Base-by-base conservation (phyloP, 2,329 filamentous ascomycete species). In the Paracoccidioides lutzii region DNA sequence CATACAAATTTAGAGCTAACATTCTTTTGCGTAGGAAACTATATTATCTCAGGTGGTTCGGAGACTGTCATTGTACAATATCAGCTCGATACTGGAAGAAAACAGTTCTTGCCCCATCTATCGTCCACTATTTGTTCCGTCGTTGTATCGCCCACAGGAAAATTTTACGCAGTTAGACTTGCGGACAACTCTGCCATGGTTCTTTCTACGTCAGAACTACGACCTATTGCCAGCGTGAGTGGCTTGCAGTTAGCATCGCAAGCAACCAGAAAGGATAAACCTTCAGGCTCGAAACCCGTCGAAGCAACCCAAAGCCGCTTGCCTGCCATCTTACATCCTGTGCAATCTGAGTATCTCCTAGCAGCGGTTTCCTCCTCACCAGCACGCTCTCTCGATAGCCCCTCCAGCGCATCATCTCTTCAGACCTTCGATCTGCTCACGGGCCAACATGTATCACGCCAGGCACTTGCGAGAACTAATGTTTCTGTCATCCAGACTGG, bases 121-220 rank as follows among this genome's bases (percentile, higher is more conserved):
- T 85, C 87, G 30, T 87, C 89, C 5, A 82, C 84, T 32, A 87
- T 98, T 40, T 86, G 93, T 67, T 89, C 87, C 63, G 80, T 98
- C 45, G 83, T 87, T 4, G 81, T 98, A 38, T 96, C 90, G 14
- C 79, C 85, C 0, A 77, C 76, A 15, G 91, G 93, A 5, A 81
- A 88, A 42, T 85, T 87, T 0, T 98, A 97, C 65, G 86, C 83
- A 4, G 69, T 97, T 30, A 87, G 90, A 61, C 77, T 97, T 52
- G 88, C 90, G 33, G 91, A 97, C 69, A 98, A 98, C 70, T 95
- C 90, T 1, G 78, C 85, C 55, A 91, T 97, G 79, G 78, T 96
- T 5, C 71, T 98, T 14, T 95, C 91, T 2, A 96, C 93, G 3
- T 83, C 88, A 10, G 90, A 97, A 69, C 78, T 97, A 68, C 83